Conservation (phyloP, 441 rosid species). For the Mallotus japonicus region DNA sequence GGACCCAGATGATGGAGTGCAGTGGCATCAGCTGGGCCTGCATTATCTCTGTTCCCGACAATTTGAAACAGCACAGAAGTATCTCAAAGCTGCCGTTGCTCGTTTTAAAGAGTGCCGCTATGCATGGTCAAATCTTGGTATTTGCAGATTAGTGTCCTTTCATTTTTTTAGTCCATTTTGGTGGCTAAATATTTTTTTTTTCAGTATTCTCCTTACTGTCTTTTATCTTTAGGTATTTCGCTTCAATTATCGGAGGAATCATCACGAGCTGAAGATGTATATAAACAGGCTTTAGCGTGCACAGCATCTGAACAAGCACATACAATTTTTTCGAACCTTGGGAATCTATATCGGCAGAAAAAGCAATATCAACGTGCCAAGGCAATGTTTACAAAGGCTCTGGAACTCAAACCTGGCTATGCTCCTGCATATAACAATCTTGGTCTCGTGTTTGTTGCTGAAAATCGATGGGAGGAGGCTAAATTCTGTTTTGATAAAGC, state of each 20-base stretch:
- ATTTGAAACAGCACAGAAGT: slow-evolving; percentile 70
- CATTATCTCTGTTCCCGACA: slow-evolving; percentile 70
- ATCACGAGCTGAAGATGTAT: slow-evolving; percentile 71
- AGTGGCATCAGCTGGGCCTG: slow-evolving; percentile 96
- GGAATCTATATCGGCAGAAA: slow-evolving; percentile 80
- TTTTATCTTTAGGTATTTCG: slow-evolving; percentile 56
- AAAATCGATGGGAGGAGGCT: slow-evolving; percentile 85
- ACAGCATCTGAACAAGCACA: slow-evolving; percentile 64
- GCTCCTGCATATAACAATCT: slow-evolving; percentile 94
- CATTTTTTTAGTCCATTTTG: neutral
- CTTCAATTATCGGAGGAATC: slow-evolving; percentile 72
- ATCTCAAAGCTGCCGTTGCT: slow-evolving; percentile 74
- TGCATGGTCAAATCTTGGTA: slow-evolving; percentile 93
- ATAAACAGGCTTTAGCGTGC: slow-evolving; percentile 69
- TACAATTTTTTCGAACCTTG: slow-evolving; percentile 76
- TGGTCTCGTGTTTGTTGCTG: slow-evolving; percentile 86
- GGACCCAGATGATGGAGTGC: slow-evolving; percentile 84
- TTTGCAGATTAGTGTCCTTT: slow-evolving; percentile 7
- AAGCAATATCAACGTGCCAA: slow-evolving; percentile 77
- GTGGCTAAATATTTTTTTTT: neutral
- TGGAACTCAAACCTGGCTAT: slow-evolving; percentile 81
- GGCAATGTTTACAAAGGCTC: slow-evolving; percentile 88
- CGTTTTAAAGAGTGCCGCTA: slow-evolving; percentile 63
- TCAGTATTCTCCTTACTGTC: slow-evolving; percentile 9
- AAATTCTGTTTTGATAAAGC: slow-evolving; percentile 75